phyloP scores from a whole-genome alignment of 306 rosid species.

The Nissolia schottii region DNA sequence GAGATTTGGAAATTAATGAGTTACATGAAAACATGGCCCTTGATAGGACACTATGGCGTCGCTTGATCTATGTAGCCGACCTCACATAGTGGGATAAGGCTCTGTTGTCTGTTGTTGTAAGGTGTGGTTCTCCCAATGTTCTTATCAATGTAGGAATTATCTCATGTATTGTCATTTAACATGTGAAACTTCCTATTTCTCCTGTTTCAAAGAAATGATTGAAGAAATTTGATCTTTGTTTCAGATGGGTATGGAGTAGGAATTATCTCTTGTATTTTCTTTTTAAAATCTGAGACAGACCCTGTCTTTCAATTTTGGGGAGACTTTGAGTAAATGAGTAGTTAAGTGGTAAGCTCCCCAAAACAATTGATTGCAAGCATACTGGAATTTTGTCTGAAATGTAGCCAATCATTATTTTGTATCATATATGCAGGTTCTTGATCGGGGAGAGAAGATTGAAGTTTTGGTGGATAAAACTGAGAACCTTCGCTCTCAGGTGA shows the following conservation, averaged over 20 bases:
- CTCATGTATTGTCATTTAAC: background rate
- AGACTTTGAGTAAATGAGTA: background rate
- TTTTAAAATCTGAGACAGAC: background rate
- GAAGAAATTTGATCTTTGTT: background rate
- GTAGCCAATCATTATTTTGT: background rate
- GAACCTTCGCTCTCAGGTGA: slow-evolving; percentile 64
- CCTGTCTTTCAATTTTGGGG: background rate
- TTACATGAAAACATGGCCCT: no score
- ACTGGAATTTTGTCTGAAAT: background rate
- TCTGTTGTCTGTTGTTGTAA: no score
- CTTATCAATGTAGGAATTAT: no score
- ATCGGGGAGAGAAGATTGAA: slow-evolving; percentile 63
- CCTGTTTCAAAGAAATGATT: background rate
- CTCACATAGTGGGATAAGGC: no score
- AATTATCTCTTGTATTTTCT: background rate
- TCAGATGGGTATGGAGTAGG: background rate
- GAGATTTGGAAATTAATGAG: no score
- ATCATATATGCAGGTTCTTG: slow-evolving; percentile 46
- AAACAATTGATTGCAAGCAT: background rate
- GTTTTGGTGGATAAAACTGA: slow-evolving; percentile 65
- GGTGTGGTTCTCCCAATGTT: no score
- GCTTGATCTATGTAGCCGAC: no score
- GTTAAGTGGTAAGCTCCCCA: background rate
- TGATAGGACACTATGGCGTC: no score
- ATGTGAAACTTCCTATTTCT: background rate